These are phyloP conservation scores for Cercospora sojina DNA, from an alignment of 2,329 filamentous ascomycete genomes.

Conservation along the genomic window DNA sequence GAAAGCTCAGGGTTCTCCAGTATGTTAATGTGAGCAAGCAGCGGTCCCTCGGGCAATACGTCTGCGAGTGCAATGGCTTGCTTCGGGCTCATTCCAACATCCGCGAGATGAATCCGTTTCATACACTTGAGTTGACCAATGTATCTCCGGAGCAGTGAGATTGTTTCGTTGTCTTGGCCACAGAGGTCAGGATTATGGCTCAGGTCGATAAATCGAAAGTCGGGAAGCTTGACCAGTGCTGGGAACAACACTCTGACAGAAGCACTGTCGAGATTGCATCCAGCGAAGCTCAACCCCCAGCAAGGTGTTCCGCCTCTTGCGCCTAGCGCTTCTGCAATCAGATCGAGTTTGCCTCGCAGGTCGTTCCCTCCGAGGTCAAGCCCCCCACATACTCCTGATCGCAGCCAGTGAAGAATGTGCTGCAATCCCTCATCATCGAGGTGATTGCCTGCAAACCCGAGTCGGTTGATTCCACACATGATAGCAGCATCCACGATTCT, in stretches of 20 bases:
- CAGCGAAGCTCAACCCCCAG: constrained; percentile 81
- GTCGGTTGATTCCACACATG: constrained; percentile 70
- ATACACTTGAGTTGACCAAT: constrained; percentile 74
- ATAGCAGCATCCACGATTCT: constrained; percentile 79
- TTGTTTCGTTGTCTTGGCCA: constrained; percentile 46
- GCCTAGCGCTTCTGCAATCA: constrained; percentile 53
- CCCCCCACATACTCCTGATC: constrained; percentile 76
- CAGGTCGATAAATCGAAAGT: constrained; percentile 85
- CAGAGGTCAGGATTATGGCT: constrained; percentile 81
- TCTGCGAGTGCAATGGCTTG: constrained; percentile 91
- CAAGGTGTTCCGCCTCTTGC: constrained; percentile 53
- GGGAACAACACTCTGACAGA: constrained; percentile 75
- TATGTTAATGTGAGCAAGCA: constrained; percentile 81
- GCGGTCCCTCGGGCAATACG: constrained; percentile 77
- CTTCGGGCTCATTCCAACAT: constrained; percentile 79
- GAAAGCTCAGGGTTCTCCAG: constrained; percentile 75
- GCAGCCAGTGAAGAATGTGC: constrained; percentile 74
- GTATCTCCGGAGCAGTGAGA: constrained; percentile 70
- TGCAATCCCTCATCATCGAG: constrained; percentile 71
- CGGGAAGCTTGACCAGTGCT: constrained; percentile 64
- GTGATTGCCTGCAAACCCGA: constrained; percentile 80
- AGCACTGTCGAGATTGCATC: constrained; percentile 74
- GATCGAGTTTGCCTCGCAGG: constrained; percentile 48
- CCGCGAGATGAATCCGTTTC: constrained; percentile 81
- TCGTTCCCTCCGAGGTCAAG: constrained; percentile 88